These are phyloP conservation scores for Sungouiella thailandica DNA, from an alignment of 805 yeast species.

Conservation along the genomic window DNA sequence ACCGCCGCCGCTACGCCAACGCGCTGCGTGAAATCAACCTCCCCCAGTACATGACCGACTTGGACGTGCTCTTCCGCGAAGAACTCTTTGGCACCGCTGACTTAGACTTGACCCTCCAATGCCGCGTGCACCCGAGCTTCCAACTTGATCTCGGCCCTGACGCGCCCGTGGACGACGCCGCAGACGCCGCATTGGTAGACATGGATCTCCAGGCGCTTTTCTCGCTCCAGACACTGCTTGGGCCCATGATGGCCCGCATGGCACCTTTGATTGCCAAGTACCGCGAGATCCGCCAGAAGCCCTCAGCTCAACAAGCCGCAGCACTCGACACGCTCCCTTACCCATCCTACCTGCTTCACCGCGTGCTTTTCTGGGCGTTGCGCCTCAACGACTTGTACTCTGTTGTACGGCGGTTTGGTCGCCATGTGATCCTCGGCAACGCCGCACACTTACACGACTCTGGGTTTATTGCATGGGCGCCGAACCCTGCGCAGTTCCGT, in stretches of 20 bases:
- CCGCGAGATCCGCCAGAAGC: conserved; percentile 8
- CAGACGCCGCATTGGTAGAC: conserved; percentile 32
- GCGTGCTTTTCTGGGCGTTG: conserved; percentile 40
- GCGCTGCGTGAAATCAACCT: conserved; percentile 21
- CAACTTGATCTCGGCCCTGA: conserved; percentile 13
- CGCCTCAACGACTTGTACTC: conserved; percentile 48
- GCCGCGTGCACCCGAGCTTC: conserved; percentile 4
- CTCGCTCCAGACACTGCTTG: conserved; percentile 21
- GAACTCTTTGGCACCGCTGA: conserved; percentile 20
- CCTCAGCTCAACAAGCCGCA: conserved; percentile 6
- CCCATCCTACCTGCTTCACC: conserved; percentile 42
- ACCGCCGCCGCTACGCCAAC: conserved; percentile 28
- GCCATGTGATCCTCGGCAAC: conserved; percentile 43
- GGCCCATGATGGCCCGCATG: conserved; percentile 21
- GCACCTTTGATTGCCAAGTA: conserved; percentile 12
- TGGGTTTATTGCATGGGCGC: conserved; percentile 27
- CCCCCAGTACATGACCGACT: conserved; percentile 13
- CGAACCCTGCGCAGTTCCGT: conserved; percentile 15
- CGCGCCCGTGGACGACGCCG: conserved; percentile 11
- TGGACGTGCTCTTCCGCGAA: conserved; percentile 17
- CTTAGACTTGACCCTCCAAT: conserved; percentile 20
- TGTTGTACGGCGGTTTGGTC: conserved; percentile 42
- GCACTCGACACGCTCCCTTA: conserved; percentile 19
- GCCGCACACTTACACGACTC: conserved; percentile 39
- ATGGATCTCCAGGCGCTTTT: conserved; percentile 34